Percentiles rank a stretch among this genome's conserved stretches.
phyloP scores from a whole-genome alignment of 257 asterid species.

The Solanum chiquidenum region DNA sequence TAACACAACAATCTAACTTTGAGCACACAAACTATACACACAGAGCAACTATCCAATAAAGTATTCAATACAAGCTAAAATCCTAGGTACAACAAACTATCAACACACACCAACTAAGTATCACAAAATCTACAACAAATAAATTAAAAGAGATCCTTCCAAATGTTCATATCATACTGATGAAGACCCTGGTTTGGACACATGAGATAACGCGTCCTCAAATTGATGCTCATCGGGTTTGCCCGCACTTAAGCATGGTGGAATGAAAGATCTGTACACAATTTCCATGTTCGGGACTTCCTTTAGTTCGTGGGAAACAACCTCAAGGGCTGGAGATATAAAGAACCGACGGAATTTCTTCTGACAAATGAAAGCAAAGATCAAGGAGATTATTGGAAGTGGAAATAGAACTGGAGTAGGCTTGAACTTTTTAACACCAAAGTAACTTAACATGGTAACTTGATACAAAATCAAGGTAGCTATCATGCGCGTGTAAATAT shows the following conservation, averaged over 20 bases:
- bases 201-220: conserved; percentile 63
- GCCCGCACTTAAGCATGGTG: conserved; percentile 56
- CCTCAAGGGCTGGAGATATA: conserved; percentile 58
- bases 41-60: background rate
- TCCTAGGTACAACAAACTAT: background rate
- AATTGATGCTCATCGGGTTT: conserved; percentile 57
- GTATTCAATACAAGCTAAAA: background rate
- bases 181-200: conserved; percentile 29
- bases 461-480: conserved; percentile 63
- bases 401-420: conserved; percentile 44
- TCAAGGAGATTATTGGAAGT: conserved; percentile 38
- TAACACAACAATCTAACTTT: background rate
- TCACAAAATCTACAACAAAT: background rate
- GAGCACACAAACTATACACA: background rate
- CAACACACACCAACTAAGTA: background rate
- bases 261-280: conserved; percentile 51
- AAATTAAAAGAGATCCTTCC: background rate
- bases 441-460: conserved; percentile 71
- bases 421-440: conserved; percentile 33
- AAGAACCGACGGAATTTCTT: conserved; percentile 59
- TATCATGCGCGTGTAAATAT: conserved; percentile 49
- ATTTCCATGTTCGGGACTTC: conserved; percentile 62
- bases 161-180: conserved; percentile 11
- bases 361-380: conserved; percentile 34
- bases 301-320: conserved; percentile 48